Conservation (phyloP, 352 stramenopile species). For the Blastocystis hominis region DNA sequence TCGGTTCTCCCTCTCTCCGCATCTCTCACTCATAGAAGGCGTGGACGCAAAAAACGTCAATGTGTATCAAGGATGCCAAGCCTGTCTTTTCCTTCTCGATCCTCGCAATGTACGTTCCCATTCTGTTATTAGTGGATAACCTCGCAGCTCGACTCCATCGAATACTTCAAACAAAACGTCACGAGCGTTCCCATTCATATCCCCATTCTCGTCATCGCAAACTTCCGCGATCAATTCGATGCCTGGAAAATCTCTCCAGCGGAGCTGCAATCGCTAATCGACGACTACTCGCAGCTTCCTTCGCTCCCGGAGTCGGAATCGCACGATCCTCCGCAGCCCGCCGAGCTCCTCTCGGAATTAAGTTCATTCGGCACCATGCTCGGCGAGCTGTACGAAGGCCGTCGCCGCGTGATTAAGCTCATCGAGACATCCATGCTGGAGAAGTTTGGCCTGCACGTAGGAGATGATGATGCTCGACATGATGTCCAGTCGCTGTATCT, state of each 20-base stretch:
- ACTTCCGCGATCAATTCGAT: neutral
- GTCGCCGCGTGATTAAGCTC: slow-evolving; percentile 6
- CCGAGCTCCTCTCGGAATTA: neutral
- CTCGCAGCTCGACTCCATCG: slow-evolving; percentile 12
- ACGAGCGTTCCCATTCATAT: neutral
- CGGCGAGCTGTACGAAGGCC: neutral
- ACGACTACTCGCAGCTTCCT: neutral
- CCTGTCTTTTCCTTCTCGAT: slow-evolving; percentile 42
- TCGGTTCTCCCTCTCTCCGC: neutral
- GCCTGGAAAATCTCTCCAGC: slow-evolving; percentile 27
- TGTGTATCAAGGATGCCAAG: slow-evolving; percentile 39
- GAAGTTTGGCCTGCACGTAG: slow-evolving; percentile 38
- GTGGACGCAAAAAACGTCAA: neutral
- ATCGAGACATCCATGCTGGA: slow-evolving; percentile 45
- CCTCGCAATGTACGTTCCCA: neutral
- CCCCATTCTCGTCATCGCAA: slow-evolving; percentile 39
- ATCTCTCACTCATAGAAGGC: neutral
- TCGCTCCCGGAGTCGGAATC: neutral
- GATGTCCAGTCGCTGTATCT: slow-evolving; percentile 30
- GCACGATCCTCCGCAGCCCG: neutral
- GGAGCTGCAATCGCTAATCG: neutral
- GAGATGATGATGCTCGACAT: neutral
- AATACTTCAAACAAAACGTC: slow-evolving; percentile 52
- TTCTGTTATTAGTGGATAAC: neutral
- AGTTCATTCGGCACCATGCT: neutral